Conservation (phyloP, 2,329 filamentous ascomycete genomes). For the Neonectria neomacrospora region DNA sequence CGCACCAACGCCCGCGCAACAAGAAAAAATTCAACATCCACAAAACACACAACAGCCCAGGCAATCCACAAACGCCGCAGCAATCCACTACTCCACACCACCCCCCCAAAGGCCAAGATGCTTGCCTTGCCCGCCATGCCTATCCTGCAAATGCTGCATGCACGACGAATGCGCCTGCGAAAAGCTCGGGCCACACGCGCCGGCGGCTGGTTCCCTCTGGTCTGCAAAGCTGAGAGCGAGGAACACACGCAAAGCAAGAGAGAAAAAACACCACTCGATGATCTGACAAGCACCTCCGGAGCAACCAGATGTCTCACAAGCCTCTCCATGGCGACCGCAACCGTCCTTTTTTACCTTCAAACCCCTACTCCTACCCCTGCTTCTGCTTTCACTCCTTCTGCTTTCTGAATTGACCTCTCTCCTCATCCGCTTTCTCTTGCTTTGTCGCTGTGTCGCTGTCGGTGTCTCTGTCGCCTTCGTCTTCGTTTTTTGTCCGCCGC, state of each 20-base stretch:
- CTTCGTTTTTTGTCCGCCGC: background rate
- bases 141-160: conserved; percentile 4
- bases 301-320: background rate
- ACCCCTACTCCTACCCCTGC: background rate
- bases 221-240: background rate
- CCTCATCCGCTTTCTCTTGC: background rate
- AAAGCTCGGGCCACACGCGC: conserved; percentile 1
- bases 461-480: background rate
- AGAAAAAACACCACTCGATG: conserved; percentile 30
- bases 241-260: too few relatives aligned
- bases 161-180: conserved; percentile 4
- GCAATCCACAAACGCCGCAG: background rate
- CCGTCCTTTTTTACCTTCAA: conserved; percentile 1
- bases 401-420: background rate
- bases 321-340: conserved; percentile 6
- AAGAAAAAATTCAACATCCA: background rate
- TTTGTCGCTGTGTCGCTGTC: background rate
- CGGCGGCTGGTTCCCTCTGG: background rate
- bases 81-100: background rate
- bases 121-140: background rate
- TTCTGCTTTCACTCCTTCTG: background rate
- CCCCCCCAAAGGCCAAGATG: background rate
- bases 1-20: background rate
- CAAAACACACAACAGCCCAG: too few relatives aligned
- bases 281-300: conserved; percentile 30